A percentile compares a stretch with the other conserved stretches of the same genome.
Conservation (phyloP, 345 rosid genomes). For the Nephelium lappaceum region DNA sequence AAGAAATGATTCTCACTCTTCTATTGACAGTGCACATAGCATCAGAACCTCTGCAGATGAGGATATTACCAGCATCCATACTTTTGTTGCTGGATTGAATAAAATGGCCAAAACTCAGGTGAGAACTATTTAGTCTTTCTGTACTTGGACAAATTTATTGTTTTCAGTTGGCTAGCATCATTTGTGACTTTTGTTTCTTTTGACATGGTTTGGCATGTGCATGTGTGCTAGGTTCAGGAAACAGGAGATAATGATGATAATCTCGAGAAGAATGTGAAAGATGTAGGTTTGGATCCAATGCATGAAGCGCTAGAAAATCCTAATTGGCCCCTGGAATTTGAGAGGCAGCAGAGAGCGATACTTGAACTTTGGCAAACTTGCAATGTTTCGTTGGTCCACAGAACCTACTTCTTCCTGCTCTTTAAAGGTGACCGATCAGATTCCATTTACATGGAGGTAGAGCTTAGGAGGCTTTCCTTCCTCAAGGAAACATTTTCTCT, state of each 20-base stretch:
- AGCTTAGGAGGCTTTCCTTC: slow-evolving; percentile 83
- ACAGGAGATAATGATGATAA: slow-evolving; percentile 30
- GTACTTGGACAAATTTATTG: background rate
- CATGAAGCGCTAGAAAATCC: slow-evolving; percentile 41
- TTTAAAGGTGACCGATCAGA: slow-evolving; percentile 90
- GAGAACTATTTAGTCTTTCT: slow-evolving; percentile 19
- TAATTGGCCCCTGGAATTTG: slow-evolving; percentile 72
- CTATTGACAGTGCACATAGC: slow-evolving; percentile 62
- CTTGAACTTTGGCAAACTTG: slow-evolving; percentile 90
- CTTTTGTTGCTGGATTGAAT: slow-evolving; percentile 83
- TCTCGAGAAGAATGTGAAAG: slow-evolving; percentile 50
- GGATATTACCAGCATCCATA: slow-evolving; percentile 72
- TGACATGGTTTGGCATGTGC: slow-evolving; percentile 13
- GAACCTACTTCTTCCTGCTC: slow-evolving; percentile 94
- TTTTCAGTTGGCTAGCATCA: slow-evolving; percentile 6
- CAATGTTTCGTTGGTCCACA: slow-evolving; percentile 77
- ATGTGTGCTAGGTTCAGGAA: slow-evolving; percentile 32
- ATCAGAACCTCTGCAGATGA: slow-evolving; percentile 57
- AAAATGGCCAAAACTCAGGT: slow-evolving; percentile 63
- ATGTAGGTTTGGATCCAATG: slow-evolving; percentile 64
- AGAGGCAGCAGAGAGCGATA: slow-evolving; percentile 61
- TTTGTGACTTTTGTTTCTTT: slow-evolving; percentile 14
- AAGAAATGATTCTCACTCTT: slow-evolving; percentile 83
- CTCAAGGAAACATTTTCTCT: slow-evolving; percentile 76
- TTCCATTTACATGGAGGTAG: slow-evolving; percentile 92